Evolutionary conservation across 2,329 filamentous ascomycete genomes (phyloP), one percentile per base, ranked within the genome.

Genomic region (Cladosporium colombiae): DNA sequence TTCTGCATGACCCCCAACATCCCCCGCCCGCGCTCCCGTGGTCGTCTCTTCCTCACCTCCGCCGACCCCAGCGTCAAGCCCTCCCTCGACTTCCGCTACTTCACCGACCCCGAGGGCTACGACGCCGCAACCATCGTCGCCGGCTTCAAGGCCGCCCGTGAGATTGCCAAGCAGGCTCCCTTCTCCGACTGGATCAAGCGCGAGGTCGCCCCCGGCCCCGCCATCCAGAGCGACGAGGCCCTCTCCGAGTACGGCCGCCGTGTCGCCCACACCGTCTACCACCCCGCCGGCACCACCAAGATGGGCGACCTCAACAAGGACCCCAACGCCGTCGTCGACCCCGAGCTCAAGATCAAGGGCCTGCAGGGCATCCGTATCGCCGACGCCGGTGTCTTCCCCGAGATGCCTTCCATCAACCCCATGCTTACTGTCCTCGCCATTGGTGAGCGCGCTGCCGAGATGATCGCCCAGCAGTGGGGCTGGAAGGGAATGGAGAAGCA

Each of bases 1-100:
- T 96, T 96, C 83, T 95, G 92, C 86, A 95, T 95, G 89, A 95
- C 92, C 18, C 92, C 92, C 74, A 95, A 96, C 81, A 95, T 96
- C 73, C 91, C 91, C 37, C 90, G 92, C 27, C 90, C 92, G 31
- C 88, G 91, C 63, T 93, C 90, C 56, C 88, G 89, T 64, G 92
- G 92, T 66, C 86, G 88, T 69, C 82, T 94, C 74, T 94, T 90
- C 81, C 86, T 94, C 70, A 92, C 89, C 62, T 92, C 89, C 31
- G 78, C 87, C 40, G 90, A 94, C 78, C 91, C 91, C 1, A 83
- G 75, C 69, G 88, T 91, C 76, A 94, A 94, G 81, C 91, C 91
- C 18, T 89, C 91, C 2, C 86, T 95, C 68, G 91, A 95, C 81
- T 94, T 94, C 87, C 88, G 89, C 74, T 95, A 95, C 83, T 94